Evolutionary conservation across 768 basidiomycete genomes (phyloP), one percentile per base, ranked within the genome.

Genomic region (Chlorophyllum brunneum): DNA sequence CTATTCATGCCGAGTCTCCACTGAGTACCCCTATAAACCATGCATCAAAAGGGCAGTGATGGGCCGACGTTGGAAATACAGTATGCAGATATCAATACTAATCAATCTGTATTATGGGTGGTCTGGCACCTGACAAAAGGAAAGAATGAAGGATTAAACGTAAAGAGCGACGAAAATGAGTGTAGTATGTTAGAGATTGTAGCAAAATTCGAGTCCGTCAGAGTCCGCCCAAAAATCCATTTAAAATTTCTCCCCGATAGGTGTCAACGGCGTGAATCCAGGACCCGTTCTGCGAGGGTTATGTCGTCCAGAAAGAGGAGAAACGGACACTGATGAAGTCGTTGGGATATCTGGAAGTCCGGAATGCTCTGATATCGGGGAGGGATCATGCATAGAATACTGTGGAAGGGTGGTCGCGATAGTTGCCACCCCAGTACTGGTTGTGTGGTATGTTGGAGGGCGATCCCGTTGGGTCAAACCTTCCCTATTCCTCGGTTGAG

Each of bases 211-310:
- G 10, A n/a, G n/a, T n/a, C n/a, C n/a, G 30, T 18, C 30, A 29
- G 18, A 18, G 7, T 20, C 9, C 20, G 10, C 8, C 11, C 4
- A 46, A 46, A 29, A 20, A 30, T 2, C 18, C 6, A 26, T 9
- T 36, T 34, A 51, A 15, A 43, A 43, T 41, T 51, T 51, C 41
- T 43, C 23, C 9, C 40, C 49, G 8, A 51, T 26, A 10, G 49
- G 30, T 10, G 49, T 42, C 10, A 41, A 23, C 18, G 49, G 31
- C 20, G 20, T 23, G 22, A n/a, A 9, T 15, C 31, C 9, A 5
- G 36, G 5, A 24, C 9, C 30, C 7, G 22, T 9, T 15, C 22
- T 18, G 16, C 39, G 39, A 33, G 38, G n/a, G 16, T 20, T 42
- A 10, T 24, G 40, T 9, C 40, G 49, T 22, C 30, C 40, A 26